These are phyloP conservation scores for Rutstroemia sp. DNA, from an alignment of 2,329 filamentous ascomycete genomes.

Conservation along the genomic window DNA sequence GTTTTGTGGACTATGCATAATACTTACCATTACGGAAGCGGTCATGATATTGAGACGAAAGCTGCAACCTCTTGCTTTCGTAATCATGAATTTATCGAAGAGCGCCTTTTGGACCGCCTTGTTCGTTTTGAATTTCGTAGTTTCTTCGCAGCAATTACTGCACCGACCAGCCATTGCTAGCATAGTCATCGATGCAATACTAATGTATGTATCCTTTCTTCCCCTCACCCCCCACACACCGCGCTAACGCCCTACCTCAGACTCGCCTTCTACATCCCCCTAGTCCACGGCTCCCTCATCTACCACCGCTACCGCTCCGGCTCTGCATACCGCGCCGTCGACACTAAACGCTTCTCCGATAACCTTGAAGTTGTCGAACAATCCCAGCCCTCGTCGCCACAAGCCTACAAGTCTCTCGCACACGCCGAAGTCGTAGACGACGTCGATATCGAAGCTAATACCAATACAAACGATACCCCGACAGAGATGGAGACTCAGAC, in stretches of 20 bases:
- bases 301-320: conserved; percentile 13
- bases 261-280: conserved; percentile 19
- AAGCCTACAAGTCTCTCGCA: conserved; percentile 6
- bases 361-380: background rate
- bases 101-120: conserved; percentile 14
- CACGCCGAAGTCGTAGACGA: conserved; percentile 4
- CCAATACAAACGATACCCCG: background rate
- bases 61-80: conserved; percentile 18
- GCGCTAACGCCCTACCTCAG: conserved; percentile 9
- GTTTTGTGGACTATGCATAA: conserved; percentile 11
- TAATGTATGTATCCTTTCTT: conserved; percentile 14
- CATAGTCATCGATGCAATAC: conserved; percentile 14
- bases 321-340: background rate
- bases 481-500: background rate
- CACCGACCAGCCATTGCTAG: conserved; percentile 6
- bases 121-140: conserved; percentile 17
- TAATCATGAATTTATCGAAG: conserved; percentile 21
- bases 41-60: conserved; percentile 19
- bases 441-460: conserved; percentile 1
- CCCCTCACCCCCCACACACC: background rate
- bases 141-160: background rate
- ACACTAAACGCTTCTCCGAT: background rate
- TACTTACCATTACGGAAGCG: conserved; percentile 22
- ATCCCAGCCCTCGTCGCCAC: background rate
- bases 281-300: conserved; percentile 22